Base-by-base conservation (phyloP, 148 eudicot species). In the Rhododendron griersonianum region DNA sequence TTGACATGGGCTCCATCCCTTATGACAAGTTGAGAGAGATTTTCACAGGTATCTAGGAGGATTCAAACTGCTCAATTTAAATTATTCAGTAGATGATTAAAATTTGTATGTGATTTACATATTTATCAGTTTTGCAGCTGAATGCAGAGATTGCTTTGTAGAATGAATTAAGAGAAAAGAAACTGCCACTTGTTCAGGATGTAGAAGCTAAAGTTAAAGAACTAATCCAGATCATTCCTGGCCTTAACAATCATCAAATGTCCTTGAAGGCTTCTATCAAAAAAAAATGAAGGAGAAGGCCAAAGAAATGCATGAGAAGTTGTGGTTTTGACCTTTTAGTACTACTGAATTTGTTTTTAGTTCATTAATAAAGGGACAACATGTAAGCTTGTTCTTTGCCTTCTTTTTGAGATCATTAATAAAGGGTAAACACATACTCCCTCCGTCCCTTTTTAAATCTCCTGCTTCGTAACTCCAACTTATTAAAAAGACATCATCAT, bases 221-320 rank as follows among this genome's bases (percentile, higher is more conserved):
- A 89, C 82, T 94, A 87, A 88, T 88, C n/a, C 92, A 92, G 87
- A 89, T 89, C 25, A 87, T 94, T 91, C 86, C 90, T 30, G 89
- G 86, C 63, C 96, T 95, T 80, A 96, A 96, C 88, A 92, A 85
- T 87, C 91, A 92, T 79, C 99, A 95, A 86, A 82, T 88, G 85
- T 84, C 92, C 81, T 86, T 95, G 91, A 93, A 92, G 85, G 89
- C 92, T 86, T 65, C 90, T 19, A 82, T 90, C 57, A 41, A 87
- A 83, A 59, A 87, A 87, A 90, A 88, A 87, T 92, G 94, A 96
- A 93, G 92, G 98, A 92, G 57, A 93, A 87, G 86, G 89, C 90
- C 76, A 91, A 92, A 90, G 98, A 95, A 86, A 82, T 92, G 91
- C 89, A 91, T 81, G 94, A 92, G 84, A 92, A 92, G 95, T 98